These are phyloP conservation scores for Pyracantha coccinea DNA, from an alignment of 331 rosid species.

Conservation along the genomic window DNA sequence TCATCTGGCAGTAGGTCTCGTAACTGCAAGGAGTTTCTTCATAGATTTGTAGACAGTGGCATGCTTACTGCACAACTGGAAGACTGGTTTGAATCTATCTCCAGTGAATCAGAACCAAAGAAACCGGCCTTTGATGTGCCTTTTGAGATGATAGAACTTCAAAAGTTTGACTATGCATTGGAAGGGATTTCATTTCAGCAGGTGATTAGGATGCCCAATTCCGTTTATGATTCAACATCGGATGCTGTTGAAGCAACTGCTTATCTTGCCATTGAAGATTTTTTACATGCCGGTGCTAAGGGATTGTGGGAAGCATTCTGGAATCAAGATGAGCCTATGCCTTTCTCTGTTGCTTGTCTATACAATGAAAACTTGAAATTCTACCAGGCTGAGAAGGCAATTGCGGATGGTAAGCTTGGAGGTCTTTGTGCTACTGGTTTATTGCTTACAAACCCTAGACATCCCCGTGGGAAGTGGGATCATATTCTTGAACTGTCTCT, in stretches of 20 bases:
- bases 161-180: conserved; percentile 92
- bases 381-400: conserved; percentile 82
- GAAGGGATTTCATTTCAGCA: conserved; percentile 97
- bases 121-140: conserved; percentile 71
- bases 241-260: conserved; percentile 89
- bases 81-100: conserved; percentile 67
- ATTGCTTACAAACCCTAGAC: conserved; percentile 72
- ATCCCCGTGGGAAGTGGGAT: conserved; percentile 93
- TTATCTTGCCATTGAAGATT: conserved; percentile 85
- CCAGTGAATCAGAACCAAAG: conserved; percentile 30
- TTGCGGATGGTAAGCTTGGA: conserved; percentile 79
- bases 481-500: conserved; percentile 81
- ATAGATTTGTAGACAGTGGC: conserved; percentile 64
- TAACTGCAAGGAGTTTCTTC: conserved; percentile 68
- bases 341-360: conserved; percentile 79
- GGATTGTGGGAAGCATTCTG: conserved; percentile 98
- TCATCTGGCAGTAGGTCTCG: conserved; percentile 73
- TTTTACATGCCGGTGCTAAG: conserved; percentile 83
- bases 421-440: conserved; percentile 82
- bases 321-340: conserved; percentile 87
- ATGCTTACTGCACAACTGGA: conserved; percentile 47
- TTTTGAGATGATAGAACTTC: conserved; percentile 89
- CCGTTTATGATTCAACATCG: conserved; percentile 76
- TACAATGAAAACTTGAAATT: conserved; percentile 67
- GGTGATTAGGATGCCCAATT: conserved; percentile 86